These are phyloP conservation scores for Metschnikowia matae DNA, from an alignment of 805 yeast genomes.

Conservation along the genomic window DNA sequence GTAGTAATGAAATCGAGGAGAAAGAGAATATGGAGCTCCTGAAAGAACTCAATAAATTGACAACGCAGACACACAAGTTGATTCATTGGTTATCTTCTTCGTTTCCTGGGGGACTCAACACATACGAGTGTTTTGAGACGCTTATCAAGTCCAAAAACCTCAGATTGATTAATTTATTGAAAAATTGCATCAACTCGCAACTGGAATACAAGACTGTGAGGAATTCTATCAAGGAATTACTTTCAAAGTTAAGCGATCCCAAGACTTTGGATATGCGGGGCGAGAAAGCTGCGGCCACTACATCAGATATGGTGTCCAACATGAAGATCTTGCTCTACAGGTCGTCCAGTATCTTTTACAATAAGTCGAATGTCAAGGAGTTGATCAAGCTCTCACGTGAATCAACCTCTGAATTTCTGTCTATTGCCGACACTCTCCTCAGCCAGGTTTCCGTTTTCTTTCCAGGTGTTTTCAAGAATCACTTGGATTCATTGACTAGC, in stretches of 20 bases:
- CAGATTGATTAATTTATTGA: constrained; percentile 54
- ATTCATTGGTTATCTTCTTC: constrained; percentile 57
- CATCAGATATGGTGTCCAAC: constrained; percentile 48
- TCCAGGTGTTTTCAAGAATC: constrained; percentile 64
- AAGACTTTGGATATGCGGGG: constrained; percentile 38
- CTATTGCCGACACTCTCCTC: constrained; percentile 49
- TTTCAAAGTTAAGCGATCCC: constrained; percentile 50
- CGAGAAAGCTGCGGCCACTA: constrained; percentile 30
- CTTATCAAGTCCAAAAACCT: constrained; percentile 55
- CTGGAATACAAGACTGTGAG: constrained; percentile 57
- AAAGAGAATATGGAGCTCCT: constrained; percentile 14
- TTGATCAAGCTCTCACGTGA: constrained; percentile 47
- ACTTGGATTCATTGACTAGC: constrained; percentile 47
- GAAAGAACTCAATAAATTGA: constrained; percentile 7
- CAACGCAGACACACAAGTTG: constrained; percentile 47
- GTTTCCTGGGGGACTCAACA: constrained; percentile 50
- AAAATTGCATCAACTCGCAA: constrained; percentile 49
- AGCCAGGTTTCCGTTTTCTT: constrained; percentile 54
- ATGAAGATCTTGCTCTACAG: constrained; percentile 60
- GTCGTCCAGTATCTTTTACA: constrained; percentile 56
- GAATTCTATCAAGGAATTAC: constrained; percentile 61
- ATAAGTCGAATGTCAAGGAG: constrained; percentile 57
- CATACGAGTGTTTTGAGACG: constrained; percentile 47
- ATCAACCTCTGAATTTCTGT: constrained; percentile 22
- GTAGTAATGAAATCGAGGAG: constrained; percentile 20